Evolutionary conservation across 2,329 filamentous ascomycete species (phyloP).

Genomic region (Penicillium hordei): DNA sequence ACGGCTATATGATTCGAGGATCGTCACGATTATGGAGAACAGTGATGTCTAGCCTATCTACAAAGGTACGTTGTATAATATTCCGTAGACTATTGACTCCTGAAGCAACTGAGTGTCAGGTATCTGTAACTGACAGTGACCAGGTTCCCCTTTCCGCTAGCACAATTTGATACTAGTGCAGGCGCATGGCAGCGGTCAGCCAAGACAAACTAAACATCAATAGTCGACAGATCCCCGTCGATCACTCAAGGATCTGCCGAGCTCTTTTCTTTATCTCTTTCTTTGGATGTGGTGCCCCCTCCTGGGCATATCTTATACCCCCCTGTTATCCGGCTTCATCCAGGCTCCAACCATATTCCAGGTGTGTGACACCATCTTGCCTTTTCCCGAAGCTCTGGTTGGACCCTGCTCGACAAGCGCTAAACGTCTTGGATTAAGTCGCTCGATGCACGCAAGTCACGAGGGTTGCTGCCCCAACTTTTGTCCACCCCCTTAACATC

Average conservation of each 20-base stretch:
- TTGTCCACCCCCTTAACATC: conserved; percentile 3
- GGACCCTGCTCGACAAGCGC: conserved; percentile 18
- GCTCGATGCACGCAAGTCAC: conserved; percentile 27
- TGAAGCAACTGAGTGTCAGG: conserved; percentile 18
- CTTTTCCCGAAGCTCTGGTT: conserved; percentile 17
- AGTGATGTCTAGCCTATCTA: conserved; percentile 7
- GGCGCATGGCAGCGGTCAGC: conserved; percentile 28
- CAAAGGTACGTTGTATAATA: not conserved
- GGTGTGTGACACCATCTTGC: conserved; percentile 10
- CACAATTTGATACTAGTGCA: conserved; percentile 8
- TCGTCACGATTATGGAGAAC: not conserved
- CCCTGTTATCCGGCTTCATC: not conserved
- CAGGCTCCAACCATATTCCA: conserved; percentile 11
- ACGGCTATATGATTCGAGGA: conserved; percentile 7
- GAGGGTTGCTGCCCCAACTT: conserved; percentile 10
- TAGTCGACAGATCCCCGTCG: conserved; percentile 42
- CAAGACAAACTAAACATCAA: conserved; percentile 40
- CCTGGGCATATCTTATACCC: not conserved
- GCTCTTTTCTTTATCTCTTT: conserved; percentile 21
- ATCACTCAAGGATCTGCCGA: conserved; percentile 36
- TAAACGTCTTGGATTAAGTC: conserved; percentile 22
- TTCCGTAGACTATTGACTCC: conserved; percentile 20
- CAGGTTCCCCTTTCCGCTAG: conserved; percentile 4
- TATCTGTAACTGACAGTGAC: conserved; percentile 10
- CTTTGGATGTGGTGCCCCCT: conserved; percentile 9